Percentiles rank a stretch among this genome's conserved stretches.
These are phyloP conservation scores for Anisogramma anomala DNA, from an alignment of 2,329 filamentous ascomycete genomes.

Conservation along the genomic window DNA sequence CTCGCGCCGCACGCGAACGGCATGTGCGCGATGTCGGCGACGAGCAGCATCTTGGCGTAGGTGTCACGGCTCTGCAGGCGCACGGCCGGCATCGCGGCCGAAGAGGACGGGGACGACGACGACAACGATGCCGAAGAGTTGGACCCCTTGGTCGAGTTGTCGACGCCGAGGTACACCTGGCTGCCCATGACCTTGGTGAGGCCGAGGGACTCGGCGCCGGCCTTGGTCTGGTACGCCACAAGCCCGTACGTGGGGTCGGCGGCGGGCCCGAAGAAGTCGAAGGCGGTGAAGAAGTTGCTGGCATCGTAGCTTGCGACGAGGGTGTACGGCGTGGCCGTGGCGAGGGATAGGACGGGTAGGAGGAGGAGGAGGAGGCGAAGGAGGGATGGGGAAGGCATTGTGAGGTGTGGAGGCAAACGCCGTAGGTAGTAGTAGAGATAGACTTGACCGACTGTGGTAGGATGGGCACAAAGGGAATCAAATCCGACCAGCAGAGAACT, in stretches of 20 bases:
- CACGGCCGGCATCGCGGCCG: constrained; percentile 1
- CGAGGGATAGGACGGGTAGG: not conserved
- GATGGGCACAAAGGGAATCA: no score
- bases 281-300: constrained; percentile 44
- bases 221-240: constrained; percentile 53
- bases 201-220: constrained; percentile 42
- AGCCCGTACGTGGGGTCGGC: constrained; percentile 63
- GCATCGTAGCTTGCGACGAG: constrained; percentile 36
- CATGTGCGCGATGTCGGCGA: constrained; percentile 66
- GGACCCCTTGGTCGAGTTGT: constrained; percentile 27
- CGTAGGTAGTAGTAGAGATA: no score
- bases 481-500: no score
- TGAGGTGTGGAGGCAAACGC: no score
- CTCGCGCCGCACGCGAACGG: constrained; percentile 64
- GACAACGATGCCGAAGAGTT: no score
- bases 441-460: no score
- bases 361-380: not conserved
- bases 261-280: constrained; percentile 43
- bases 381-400: not conserved
- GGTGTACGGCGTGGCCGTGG: constrained; percentile 27
- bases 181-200: constrained; percentile 44
- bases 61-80: constrained; percentile 40
- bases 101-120: no score
- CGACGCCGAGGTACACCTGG: constrained; percentile 57
- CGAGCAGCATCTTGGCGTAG: constrained; percentile 60